These are phyloP conservation scores for Diaporthe citri DNA, from an alignment of 2,329 filamentous ascomycete species.

Conservation along the genomic window DNA sequence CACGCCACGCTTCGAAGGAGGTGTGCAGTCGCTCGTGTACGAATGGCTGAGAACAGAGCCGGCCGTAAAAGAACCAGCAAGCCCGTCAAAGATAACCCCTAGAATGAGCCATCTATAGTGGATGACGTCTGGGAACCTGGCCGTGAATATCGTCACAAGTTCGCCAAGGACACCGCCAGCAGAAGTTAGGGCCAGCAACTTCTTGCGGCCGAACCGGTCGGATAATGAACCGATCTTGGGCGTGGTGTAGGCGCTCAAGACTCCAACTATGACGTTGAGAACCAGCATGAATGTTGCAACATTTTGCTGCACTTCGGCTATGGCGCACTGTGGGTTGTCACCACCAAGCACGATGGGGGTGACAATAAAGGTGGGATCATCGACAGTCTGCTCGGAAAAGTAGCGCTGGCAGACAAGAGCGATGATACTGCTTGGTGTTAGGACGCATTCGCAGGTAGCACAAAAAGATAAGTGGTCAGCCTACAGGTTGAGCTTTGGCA, in stretches of 20 bases:
- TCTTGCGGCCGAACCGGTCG: conserved; percentile 86
- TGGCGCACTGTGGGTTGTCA: conserved; percentile 84
- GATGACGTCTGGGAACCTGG: conserved; percentile 78
- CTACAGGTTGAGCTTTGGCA: conserved; percentile 87
- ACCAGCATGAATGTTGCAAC: conserved; percentile 85
- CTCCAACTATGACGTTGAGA: conserved; percentile 79
- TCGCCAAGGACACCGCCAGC: conserved; percentile 82
- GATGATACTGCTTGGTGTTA: conserved; percentile 68
- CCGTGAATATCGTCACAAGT: conserved; percentile 82
- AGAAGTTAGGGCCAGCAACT: conserved; percentile 79
- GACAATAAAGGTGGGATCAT: conserved; percentile 71
- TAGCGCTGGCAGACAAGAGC: conserved; percentile 87
- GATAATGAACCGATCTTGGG: conserved; percentile 88
- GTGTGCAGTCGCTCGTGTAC: conserved; percentile 90
- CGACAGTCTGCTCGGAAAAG: conserved; percentile 74
- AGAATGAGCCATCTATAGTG: conserved; percentile 84
- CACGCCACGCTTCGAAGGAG: conserved; percentile 82
- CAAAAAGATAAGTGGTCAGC: conserved; percentile 42
- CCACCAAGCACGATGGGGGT: conserved; percentile 75
- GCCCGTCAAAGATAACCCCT: conserved; percentile 82
- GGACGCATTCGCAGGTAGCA: neutral
- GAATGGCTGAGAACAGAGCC: conserved; percentile 82
- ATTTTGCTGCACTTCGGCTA: conserved; percentile 80
- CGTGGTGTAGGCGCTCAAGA: conserved; percentile 83
- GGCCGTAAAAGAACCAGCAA: conserved; percentile 90